Conservation (phyloP, 2,329 filamentous ascomycete species). For the Ascosphaera apis region DNA sequence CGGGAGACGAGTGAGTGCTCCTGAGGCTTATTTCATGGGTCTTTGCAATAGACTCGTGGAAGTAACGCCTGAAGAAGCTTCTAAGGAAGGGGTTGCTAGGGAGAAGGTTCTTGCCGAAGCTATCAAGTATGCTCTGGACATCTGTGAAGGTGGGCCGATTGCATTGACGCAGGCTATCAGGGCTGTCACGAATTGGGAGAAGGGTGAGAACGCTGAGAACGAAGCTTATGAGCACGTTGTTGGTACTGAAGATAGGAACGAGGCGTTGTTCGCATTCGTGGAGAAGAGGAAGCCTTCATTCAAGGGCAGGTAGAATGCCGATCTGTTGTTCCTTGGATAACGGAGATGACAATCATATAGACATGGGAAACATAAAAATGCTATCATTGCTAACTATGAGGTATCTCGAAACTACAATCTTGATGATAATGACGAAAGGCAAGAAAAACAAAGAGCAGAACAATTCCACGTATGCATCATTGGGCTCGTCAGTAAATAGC, state of each 20-base stretch:
- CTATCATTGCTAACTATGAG: no score
- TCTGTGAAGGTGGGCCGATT: constrained; percentile 74
- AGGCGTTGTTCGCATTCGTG: constrained; percentile 67
- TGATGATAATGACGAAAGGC: neutral
- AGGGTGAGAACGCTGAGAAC: constrained; percentile 57
- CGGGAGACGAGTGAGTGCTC: constrained; percentile 56
- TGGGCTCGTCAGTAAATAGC: no score
- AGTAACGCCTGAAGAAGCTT: constrained; percentile 32
- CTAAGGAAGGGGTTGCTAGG: constrained; percentile 34
- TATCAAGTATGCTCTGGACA: constrained; percentile 55
- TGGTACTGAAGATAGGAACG: constrained; percentile 61
- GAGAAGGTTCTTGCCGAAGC: constrained; percentile 51
- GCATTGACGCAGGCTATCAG: constrained; percentile 57
- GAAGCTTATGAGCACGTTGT: constrained; percentile 68
- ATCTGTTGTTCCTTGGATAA: no score
- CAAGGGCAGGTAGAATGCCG: constrained; percentile 28
- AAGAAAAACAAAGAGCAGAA: neutral
- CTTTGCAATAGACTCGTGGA: constrained; percentile 80
- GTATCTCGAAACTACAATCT: no score
- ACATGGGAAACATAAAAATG: no score
- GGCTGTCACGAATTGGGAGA: constrained; percentile 46
- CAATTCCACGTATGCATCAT: no score
- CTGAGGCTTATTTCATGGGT: constrained; percentile 80
- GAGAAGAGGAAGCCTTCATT: constrained; percentile 53
- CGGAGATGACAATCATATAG: no score